A percentile compares a stretch with the other conserved stretches of the same genome.
These are phyloP conservation scores for Marasmius fiardii DNA, from an alignment of 1,284 basidiomycete genomes.

Conservation along the genomic window DNA sequence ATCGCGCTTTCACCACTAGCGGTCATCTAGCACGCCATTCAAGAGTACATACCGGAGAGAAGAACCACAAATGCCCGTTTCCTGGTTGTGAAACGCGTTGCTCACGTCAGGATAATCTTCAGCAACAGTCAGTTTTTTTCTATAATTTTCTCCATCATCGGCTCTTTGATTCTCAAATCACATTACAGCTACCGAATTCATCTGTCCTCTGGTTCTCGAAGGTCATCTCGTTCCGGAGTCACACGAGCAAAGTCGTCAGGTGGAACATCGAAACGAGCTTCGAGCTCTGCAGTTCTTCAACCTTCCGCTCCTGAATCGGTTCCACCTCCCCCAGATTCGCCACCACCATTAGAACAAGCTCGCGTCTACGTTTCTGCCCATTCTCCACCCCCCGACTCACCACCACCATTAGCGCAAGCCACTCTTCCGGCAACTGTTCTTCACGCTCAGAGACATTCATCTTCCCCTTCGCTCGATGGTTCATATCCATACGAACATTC, in stretches of 20 bases:
- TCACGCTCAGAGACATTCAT: slow-evolving; percentile 24
- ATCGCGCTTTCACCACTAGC: slow-evolving; percentile 76
- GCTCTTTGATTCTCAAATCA: slow-evolving; percentile 11
- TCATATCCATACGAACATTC: slow-evolving; percentile 19
- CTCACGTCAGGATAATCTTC: slow-evolving; percentile 77
- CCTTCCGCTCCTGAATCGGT: slow-evolving; percentile 20
- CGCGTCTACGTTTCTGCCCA: slow-evolving; percentile 24
- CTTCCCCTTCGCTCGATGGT: slow-evolving; percentile 6
- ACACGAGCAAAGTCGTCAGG: slow-evolving; percentile 23
- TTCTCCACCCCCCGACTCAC: slow-evolving; percentile 32
- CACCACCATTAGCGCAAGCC: slow-evolving; percentile 28
- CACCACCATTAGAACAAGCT: slow-evolving; percentile 47
- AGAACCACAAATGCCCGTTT: slow-evolving; percentile 80
- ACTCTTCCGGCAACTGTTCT: slow-evolving; percentile 22
- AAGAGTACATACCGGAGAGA: slow-evolving; percentile 78
- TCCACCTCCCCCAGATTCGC: slow-evolving; percentile 30
- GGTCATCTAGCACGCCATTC: slow-evolving; percentile 82
- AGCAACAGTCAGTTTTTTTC: slow-evolving; percentile 67
- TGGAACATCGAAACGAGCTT: slow-evolving; percentile 7
- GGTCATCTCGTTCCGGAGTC: slow-evolving; percentile 51
- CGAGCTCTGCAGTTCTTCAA: slow-evolving; percentile 15
- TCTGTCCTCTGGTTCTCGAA: slow-evolving; percentile 66
- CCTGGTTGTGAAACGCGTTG: slow-evolving; percentile 80
- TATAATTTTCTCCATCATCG: slow-evolving; percentile 9
- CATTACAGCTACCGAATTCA: slow-evolving; percentile 64